Conservation (phyloP, 2,329 filamentous ascomycete genomes). For the Aplosporella prunicola region DNA sequence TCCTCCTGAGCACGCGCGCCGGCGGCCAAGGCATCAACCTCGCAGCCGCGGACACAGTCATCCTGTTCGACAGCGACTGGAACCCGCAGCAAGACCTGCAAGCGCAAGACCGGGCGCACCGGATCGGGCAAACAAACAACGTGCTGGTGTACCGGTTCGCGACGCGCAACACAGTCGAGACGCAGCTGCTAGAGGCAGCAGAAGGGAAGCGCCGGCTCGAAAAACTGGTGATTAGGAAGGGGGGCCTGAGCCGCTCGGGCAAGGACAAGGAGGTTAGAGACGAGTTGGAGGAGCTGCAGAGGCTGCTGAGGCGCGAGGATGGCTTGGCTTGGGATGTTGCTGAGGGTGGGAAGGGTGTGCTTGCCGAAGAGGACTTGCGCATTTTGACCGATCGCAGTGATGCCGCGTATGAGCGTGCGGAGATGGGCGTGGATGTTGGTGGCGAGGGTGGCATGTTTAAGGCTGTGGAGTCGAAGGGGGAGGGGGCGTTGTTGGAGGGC, state of each 20-base stretch:
- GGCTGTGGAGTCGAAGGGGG: conserved; percentile 69
- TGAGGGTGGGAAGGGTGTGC: conserved; percentile 50
- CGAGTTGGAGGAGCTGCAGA: conserved; percentile 40
- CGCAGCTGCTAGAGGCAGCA: conserved; percentile 73
- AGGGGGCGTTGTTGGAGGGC: conserved; percentile 42
- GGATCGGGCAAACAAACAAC: conserved; percentile 85
- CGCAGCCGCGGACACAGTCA: conserved; percentile 81
- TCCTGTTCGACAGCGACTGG: conserved; percentile 85
- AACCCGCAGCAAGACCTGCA: conserved; percentile 97
- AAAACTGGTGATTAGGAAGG: conserved; percentile 92
- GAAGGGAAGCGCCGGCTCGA: conserved; percentile 88
- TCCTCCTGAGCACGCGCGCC: conserved; percentile 80
- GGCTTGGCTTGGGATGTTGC: conserved; percentile 52
- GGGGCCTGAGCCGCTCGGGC: conserved; percentile 47
- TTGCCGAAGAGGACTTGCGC: conserved; percentile 67
- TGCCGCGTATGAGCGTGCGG: conserved; percentile 61
- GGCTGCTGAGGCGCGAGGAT: conserved; percentile 51
- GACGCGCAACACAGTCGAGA: conserved; percentile 86
- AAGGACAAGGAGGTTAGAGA: conserved; percentile 38
- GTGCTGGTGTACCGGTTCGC: conserved; percentile 91
- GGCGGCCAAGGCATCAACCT: conserved; percentile 95
- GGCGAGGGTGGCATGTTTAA: conserved; percentile 52
- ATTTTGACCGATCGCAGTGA: conserved; percentile 67
- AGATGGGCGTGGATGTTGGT: conserved; percentile 65
- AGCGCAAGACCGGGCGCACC: conserved; percentile 88